Base-by-base conservation (phyloP, 1,284 basidiomycete species). In the Pyrrhoderma lamaoense region DNA sequence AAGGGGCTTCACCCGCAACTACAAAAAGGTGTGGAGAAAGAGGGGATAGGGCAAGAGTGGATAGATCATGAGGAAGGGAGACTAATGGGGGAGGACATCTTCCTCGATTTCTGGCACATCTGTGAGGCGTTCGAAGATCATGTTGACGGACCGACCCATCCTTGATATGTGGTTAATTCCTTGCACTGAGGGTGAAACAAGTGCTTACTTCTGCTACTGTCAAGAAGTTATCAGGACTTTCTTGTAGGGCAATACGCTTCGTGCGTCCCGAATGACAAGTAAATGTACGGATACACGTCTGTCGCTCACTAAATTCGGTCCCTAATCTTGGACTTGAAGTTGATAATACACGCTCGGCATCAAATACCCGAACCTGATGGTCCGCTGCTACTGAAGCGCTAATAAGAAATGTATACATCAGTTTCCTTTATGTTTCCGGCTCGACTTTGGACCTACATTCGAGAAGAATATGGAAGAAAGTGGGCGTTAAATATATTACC, bases 401-500 rank as follows among this genome's bases (percentile, higher is more conserved):
- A 48, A 2, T 31, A 25, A 27, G 40, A 37, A 43, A n/a, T n/a
- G n/a, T n/a, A n/a, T n/a, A n/a, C n/a, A n/a, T n/a, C n/a, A n/a
- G n/a, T n/a, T n/a, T n/a, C n/a, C n/a, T n/a, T n/a, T n/a, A n/a
- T n/a, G n/a, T n/a, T n/a, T n/a, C n/a, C n/a, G n/a, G n/a, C n/a
- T n/a, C n/a, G n/a, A 53, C 54, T 37, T 59, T 16, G 13, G 39
- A 53, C 51, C 3, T 60, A 84, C 82, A 84, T 80, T 55, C 79
- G 71, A 36, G 77, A 73, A 16, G 84, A 84, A 59, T 80, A 71
- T 0, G 92, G 91, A 1, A 95, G 72, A 75, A 89, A 88, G 49
- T 89, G 82, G 1, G 82, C 82, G 53, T 82, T 85, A 71, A 97
- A 97, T 54, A 97, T 93, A 63, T 96, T 96, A 14, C 77, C 80